phyloP scores from a whole-genome alignment of 2,329 filamentous ascomycete species.

The Cordyceps tenuipes region DNA sequence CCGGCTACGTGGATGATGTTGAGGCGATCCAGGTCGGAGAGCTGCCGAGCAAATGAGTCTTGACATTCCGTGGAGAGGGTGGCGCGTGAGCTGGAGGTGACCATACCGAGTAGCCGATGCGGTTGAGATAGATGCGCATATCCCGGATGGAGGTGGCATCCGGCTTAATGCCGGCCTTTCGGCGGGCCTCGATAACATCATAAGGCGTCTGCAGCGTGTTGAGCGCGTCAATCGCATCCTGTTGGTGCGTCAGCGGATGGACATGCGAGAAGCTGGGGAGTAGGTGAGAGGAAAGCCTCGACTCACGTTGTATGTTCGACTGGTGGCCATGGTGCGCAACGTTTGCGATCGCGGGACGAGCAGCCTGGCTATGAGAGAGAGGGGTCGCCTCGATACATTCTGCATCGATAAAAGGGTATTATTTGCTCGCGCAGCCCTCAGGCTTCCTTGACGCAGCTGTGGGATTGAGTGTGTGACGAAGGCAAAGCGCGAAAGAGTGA shows the following conservation, averaged over 20 bases:
- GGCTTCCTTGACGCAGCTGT: background rate
- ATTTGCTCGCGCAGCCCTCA: background rate
- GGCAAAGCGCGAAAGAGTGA: background rate
- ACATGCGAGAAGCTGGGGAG: background rate
- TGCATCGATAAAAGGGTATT: conserved; percentile 20
- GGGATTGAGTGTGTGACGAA: background rate
- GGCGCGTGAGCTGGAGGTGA: background rate
- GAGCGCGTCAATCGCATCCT: conserved; percentile 80
- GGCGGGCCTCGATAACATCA: conserved; percentile 67
- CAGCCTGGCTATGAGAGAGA: conserved; percentile 17
- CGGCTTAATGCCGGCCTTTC: conserved; percentile 62
- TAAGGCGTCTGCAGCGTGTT: conserved; percentile 90
- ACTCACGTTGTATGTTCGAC: conserved; percentile 29
- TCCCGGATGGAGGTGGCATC: conserved; percentile 65
- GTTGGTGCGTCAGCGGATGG: background rate
- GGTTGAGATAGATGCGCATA: conserved; percentile 68
- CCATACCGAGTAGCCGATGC: conserved; percentile 63
- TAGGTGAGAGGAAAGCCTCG: background rate
- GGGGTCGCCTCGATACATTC: conserved; percentile 23
- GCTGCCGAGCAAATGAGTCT: conserved; percentile 17
- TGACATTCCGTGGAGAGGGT: too few relatives aligned
- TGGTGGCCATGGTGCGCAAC: conserved; percentile 16
- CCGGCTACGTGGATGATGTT: conserved; percentile 64
- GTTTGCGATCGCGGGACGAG: background rate
- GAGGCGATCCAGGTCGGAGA: conserved; percentile 46